Conservation (phyloP, 345 rosid species). For the Xanthoceras sorbifolium region DNA sequence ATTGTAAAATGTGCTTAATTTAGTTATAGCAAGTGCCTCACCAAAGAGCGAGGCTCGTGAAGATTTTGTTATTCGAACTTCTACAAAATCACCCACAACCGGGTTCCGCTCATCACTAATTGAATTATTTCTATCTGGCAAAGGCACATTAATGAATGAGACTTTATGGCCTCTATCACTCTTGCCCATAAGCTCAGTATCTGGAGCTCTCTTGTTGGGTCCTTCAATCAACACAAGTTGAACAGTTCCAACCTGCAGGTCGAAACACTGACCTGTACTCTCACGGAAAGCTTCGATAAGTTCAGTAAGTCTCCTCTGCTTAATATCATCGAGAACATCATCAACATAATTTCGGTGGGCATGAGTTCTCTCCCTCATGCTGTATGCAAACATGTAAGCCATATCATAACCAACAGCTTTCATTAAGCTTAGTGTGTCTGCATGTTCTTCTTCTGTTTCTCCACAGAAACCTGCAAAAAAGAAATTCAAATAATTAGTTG, state of each 20-base stretch:
- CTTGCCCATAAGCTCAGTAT: constrained; percentile 82
- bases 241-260: constrained; percentile 65
- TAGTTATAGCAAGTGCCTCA: constrained; percentile 74
- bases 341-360: constrained; percentile 78
- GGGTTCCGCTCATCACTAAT: constrained; percentile 48
- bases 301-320: constrained; percentile 85
- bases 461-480: constrained; percentile 76
- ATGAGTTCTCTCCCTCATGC: constrained; percentile 94
- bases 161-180: constrained; percentile 86
- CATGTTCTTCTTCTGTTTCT: constrained; percentile 90
- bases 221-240: constrained; percentile 90
- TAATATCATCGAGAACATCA: constrained; percentile 80
- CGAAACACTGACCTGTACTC: constrained; percentile 74
- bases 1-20: constrained; percentile 56
- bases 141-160: constrained; percentile 48
- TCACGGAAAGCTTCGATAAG: constrained; percentile 76
- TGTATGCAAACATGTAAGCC: constrained; percentile 99
- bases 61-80: constrained; percentile 66
- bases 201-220: constrained; percentile 88
- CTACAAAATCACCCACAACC: constrained; percentile 70
- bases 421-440: constrained; percentile 69
- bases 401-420: constrained; percentile 78
- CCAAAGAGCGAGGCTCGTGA: constrained; percentile 76
- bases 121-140: constrained; percentile 39
- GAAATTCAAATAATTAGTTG: background rate